These are phyloP conservation scores for Candida ipomoeae DNA, from an alignment of 805 yeast genomes.

Conservation along the genomic window DNA sequence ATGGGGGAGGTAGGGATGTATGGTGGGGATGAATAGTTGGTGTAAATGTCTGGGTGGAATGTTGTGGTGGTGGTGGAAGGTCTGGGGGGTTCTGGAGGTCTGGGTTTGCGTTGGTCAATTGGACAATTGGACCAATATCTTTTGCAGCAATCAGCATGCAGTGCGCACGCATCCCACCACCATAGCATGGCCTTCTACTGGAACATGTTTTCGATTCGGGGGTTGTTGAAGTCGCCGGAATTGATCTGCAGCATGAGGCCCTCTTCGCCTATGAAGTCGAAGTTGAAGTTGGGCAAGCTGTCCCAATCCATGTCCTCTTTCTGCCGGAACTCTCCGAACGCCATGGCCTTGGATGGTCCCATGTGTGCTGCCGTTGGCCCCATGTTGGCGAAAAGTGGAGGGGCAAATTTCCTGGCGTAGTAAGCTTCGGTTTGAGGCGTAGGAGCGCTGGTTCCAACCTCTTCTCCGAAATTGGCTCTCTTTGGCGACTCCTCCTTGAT, in stretches of 20 bases:
- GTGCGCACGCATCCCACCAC: not conserved
- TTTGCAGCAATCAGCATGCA: conserved; percentile 2
- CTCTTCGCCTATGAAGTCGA: conserved; percentile 30
- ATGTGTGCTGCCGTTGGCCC: conserved; percentile 1
- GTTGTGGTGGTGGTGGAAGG: no score
- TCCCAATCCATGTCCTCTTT: conserved; percentile 17
- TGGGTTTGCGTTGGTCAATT: no score
- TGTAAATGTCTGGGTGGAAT: no score
- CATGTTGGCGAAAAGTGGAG: conserved; percentile 8
- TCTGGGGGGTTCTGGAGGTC: not conserved
- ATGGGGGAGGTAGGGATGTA: no score
- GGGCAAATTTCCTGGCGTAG: conserved; percentile 7
- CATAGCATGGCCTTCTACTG: conserved; percentile 9
- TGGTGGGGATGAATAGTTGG: no score
- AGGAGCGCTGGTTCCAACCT: not conserved
- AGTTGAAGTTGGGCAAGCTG: conserved; percentile 24
- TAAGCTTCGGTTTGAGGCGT: not conserved
- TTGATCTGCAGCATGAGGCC: conserved; percentile 22
- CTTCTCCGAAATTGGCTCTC: not conserved
- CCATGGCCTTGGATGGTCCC: not conserved
- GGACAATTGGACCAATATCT: not conserved
- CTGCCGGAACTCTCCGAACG: not conserved
- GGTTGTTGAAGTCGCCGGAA: conserved; percentile 12
- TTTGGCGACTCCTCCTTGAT: not conserved
- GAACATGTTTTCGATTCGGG: conserved; percentile 22